Evolutionary conservation across 2,329 filamentous ascomycete species (phyloP).

Genomic region (Rutstroemia sp.): DNA sequence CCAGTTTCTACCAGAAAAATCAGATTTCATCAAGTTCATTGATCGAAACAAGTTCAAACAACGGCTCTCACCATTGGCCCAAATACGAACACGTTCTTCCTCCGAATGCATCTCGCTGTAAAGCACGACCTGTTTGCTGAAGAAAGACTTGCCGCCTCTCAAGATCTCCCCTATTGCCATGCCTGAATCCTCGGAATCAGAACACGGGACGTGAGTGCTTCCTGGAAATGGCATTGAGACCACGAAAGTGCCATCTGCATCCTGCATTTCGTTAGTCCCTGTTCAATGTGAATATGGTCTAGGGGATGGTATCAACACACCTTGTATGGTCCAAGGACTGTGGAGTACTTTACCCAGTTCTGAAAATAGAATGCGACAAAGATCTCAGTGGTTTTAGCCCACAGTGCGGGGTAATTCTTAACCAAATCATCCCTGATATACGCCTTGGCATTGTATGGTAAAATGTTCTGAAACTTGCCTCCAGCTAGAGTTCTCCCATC

Average conservation of each 20-base stretch:
- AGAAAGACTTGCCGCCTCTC: neutral
- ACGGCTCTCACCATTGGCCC: neutral
- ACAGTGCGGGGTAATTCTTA: neutral
- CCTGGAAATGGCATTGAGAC: neutral
- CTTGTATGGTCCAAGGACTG: neutral
- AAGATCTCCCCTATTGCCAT: constrained; percentile 3
- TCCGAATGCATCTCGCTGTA: neutral
- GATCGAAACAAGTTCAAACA: neutral
- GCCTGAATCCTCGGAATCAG: neutral
- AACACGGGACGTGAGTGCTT: neutral
- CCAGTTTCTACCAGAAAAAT: neutral
- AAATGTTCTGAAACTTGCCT: neutral
- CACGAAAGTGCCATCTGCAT: neutral
- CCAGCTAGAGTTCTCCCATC: neutral
- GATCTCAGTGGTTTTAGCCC: neutral
- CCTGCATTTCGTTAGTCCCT: neutral
- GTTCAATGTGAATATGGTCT: neutral
- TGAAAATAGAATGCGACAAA: constrained; percentile 1
- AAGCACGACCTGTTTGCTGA: neutral
- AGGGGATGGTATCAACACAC: neutral
- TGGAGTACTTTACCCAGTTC: constrained; percentile 1
- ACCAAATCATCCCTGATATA: constrained; percentile 1
- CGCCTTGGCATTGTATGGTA: neutral
- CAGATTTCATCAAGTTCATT: neutral
- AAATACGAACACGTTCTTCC: neutral